These are phyloP conservation scores for Lophiotrema nucula DNA, from an alignment of 495 filamentous ascomycete species.

Conservation along the genomic window DNA sequence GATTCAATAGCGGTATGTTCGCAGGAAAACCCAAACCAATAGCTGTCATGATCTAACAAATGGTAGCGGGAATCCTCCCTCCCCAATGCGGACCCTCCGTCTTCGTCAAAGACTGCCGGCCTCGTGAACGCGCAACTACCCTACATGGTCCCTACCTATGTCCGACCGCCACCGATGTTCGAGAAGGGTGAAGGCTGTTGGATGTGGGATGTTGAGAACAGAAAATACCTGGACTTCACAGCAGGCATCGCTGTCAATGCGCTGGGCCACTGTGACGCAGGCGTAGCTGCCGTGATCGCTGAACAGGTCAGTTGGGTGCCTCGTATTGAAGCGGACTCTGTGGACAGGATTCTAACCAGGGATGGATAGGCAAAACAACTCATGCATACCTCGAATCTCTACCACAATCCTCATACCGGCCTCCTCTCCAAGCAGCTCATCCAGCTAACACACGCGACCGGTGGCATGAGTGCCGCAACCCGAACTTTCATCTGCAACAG, in stretches of 20 bases:
- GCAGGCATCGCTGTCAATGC: slow-evolving; percentile 94
- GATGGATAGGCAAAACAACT: slow-evolving; percentile 63
- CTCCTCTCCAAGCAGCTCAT: slow-evolving; percentile 83
- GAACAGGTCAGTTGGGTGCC: slow-evolving; percentile 60
- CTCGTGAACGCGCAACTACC: slow-evolving; percentile 70
- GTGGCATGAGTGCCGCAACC: slow-evolving; percentile 76
- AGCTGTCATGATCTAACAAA: not conserved
- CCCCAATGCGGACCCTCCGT: slow-evolving; percentile 72
- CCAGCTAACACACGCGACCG: slow-evolving; percentile 66
- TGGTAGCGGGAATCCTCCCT: slow-evolving; percentile 61
- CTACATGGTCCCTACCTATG: slow-evolving; percentile 94
- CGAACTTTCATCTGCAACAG: slow-evolving; percentile 93
- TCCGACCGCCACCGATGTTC: slow-evolving; percentile 87
- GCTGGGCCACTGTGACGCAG: slow-evolving; percentile 81
- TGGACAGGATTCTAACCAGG: slow-evolving; percentile 3
- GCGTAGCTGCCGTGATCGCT: slow-evolving; percentile 63
- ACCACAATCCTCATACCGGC: slow-evolving; percentile 93
- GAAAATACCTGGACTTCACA: slow-evolving; percentile 89
- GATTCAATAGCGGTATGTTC: slow-evolving; percentile 40
- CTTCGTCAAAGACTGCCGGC: slow-evolving; percentile 72
- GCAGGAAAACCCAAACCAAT: not conserved
- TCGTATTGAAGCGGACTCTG: not conserved
- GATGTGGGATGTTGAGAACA: slow-evolving; percentile 85
- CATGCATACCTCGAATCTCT: slow-evolving; percentile 89
- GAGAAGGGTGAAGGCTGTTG: slow-evolving; percentile 81